Evolutionary conservation across 352 stramenopile species (phyloP), one percentile per base, ranked within the genome.

Genomic region (Pilasporangium apinafurcum): DNA sequence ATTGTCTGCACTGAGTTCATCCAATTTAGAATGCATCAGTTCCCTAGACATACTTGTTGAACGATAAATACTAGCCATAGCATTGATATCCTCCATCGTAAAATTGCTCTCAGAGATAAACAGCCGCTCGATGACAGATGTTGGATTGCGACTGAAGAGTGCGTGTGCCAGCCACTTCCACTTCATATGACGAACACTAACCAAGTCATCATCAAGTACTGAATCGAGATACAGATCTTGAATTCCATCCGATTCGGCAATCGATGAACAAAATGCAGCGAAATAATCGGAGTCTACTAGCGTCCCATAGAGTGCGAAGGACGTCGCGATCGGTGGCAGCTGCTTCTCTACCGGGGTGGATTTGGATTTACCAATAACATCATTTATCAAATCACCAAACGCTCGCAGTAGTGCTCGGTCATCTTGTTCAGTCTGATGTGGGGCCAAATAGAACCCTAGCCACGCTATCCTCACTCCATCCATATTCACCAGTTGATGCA

Each of bases 11-110:
- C 30, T 33, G 12, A 38, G 14, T 1, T 27, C 25, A 6, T 44
- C 13, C 57, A 56, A 71, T 8, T 68, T 42, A 24, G 61, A 57
- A 14, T 71, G 53, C 16, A 65, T 28, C 16, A 72, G 50, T 10
- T 72, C 37, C 27, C 40, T 45, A 10, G 38, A 42, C 9, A 58
- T 49, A n/a, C 52, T 53, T 12, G 20, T 18, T 4, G 49, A 34
- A 14, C 37, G 30, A 14, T 68, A 20, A 8, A 72, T 17, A 8
- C 44, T 46, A 10, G 47, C 24, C 7, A 68, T 59, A 2, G 53
- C 57, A 12, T 21, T 33, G 22, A 71, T 44, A 29, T 68, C 53
- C 16, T 4, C 27, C 5, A 39, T 16, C 21, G 14, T 12, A 13
- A 37, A 26, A 20, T 22, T 44, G 35, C 35, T 29, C 17, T 34